phyloP scores from a whole-genome alignment of 768 basidiomycete genomes.

The Mycena indigotica region DNA sequence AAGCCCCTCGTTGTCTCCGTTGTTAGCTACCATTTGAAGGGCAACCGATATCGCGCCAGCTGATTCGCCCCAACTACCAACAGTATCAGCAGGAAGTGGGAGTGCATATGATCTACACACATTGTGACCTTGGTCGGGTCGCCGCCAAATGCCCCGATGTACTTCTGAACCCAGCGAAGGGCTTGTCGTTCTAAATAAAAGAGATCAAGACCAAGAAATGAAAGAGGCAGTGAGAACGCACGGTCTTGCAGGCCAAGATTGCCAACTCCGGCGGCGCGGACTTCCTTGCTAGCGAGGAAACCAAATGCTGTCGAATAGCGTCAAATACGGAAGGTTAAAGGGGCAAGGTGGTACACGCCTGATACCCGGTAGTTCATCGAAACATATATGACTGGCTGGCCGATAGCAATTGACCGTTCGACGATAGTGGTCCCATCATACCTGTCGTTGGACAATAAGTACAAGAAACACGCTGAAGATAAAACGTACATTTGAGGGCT shows the following conservation, averaged over 20 bases:
- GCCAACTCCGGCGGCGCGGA: conserved; percentile 51
- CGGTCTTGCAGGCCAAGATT: conserved; percentile 73
- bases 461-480: neutral
- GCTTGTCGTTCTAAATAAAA: conserved; percentile 47
- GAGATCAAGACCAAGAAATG: neutral
- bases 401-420: conserved; percentile 43
- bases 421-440: conserved; percentile 50
- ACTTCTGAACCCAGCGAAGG: conserved; percentile 66
- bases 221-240: conserved; percentile 30
- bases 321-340: neutral
- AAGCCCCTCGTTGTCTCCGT: conserved; percentile 45
- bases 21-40: conserved; percentile 52
- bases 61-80: conserved; percentile 41
- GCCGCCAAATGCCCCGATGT: conserved; percentile 66
- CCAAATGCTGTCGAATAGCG: conserved; percentile 42
- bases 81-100: neutral
- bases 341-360: conserved; percentile 24
- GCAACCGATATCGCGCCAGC: conserved; percentile 57
- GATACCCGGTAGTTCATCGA: conserved; percentile 54
- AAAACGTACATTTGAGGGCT: conserved; percentile 34
- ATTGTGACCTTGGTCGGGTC: conserved; percentile 63
- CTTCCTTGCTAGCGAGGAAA: conserved; percentile 54
- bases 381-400: conserved; percentile 51
- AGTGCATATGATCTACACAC: conserved; percentile 41
- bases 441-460: conserved; percentile 21